phyloP scores from a whole-genome alignment of 176 grass and related monocot species.

The Avena eriantha region DNA sequence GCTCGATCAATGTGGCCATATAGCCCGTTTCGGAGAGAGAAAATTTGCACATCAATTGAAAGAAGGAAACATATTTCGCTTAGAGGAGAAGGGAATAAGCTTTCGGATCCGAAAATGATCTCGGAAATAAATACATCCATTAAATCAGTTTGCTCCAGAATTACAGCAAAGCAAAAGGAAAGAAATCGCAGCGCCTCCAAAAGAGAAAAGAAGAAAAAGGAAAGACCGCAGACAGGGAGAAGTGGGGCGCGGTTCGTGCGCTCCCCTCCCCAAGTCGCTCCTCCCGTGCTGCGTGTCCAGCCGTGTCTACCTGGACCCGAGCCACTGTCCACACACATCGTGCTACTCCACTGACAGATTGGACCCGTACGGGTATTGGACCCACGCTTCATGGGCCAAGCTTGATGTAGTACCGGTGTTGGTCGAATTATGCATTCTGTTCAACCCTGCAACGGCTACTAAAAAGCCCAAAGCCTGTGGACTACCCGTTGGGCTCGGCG shows the following conservation, averaged over 20 bases:
- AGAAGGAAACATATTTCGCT: not conserved
- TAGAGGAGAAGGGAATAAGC: not conserved
- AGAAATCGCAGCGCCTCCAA: not conserved
- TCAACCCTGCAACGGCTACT: slow-evolving; percentile 44
- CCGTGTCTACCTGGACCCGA: not conserved
- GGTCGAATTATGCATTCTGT: not conserved
- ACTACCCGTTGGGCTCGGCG: slow-evolving; percentile 59
- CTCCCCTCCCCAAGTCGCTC: not conserved
- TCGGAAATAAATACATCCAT: not conserved
- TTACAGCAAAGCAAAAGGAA: not conserved
- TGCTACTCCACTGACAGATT: not conserved
- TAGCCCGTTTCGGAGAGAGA: too few relatives aligned
- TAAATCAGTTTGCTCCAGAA: not conserved
- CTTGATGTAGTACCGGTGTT: not conserved
- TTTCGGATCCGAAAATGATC: not conserved
- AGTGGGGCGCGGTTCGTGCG: slow-evolving; percentile 15
- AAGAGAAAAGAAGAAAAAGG: not conserved
- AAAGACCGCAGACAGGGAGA: slow-evolving; percentile 15
- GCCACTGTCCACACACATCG: not conserved
- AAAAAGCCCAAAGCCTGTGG: slow-evolving; percentile 15
- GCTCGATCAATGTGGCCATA: too few relatives aligned
- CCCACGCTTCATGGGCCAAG: not conserved
- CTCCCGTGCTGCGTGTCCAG: not conserved
- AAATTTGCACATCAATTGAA: too few relatives aligned
- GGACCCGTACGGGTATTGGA: fast-evolving